A percentile compares a stretch with the other conserved stretches of the same genome.
These are phyloP conservation scores for Cystobasidium slooffiae DNA, from an alignment of 1,284 basidiomycete species.

Conservation along the genomic window DNA sequence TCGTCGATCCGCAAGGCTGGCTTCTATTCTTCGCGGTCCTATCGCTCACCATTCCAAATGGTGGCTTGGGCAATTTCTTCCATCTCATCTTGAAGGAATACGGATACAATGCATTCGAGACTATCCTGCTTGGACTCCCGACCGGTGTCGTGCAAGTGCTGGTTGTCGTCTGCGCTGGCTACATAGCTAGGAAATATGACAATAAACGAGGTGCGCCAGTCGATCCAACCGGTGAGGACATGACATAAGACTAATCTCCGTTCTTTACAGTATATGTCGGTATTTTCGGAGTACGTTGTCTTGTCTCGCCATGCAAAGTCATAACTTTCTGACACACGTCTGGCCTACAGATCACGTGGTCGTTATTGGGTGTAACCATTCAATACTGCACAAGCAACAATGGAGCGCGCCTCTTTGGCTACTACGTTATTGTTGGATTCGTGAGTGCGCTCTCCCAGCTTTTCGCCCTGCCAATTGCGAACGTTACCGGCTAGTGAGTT, in stretches of 20 bases:
- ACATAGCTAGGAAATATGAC: constrained; percentile 19
- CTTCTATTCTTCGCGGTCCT: constrained; percentile 32
- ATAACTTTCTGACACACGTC: too few relatives aligned
- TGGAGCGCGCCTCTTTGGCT: constrained; percentile 40
- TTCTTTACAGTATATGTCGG: constrained; percentile 15
- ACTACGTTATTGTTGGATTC: constrained; percentile 43
- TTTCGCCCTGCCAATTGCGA: constrained; percentile 31
- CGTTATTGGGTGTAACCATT: constrained; percentile 28
- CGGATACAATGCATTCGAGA: constrained; percentile 37
- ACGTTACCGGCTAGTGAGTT: constrained; percentile 41
- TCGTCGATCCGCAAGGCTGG: constrained; percentile 41
- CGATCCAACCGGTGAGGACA: not conserved
- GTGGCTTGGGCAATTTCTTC: constrained; percentile 37
- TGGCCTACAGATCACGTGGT: constrained; percentile 23
- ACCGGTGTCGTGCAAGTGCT: constrained; percentile 33
- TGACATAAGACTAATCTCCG: not conserved
- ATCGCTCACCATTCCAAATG: constrained; percentile 35
- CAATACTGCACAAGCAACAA: constrained; percentile 40
- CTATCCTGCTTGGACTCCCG: constrained; percentile 41
- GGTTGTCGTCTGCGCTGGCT: constrained; percentile 19
- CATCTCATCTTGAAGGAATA: constrained; percentile 42
- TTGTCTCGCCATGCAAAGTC: not conserved
- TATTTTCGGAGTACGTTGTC: constrained; percentile 26
- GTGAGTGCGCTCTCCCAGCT: constrained; percentile 27
- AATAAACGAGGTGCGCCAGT: constrained; percentile 25